Conservation (phyloP, 2,329 filamentous ascomycete genomes). For the Lithohypha guttulata region DNA sequence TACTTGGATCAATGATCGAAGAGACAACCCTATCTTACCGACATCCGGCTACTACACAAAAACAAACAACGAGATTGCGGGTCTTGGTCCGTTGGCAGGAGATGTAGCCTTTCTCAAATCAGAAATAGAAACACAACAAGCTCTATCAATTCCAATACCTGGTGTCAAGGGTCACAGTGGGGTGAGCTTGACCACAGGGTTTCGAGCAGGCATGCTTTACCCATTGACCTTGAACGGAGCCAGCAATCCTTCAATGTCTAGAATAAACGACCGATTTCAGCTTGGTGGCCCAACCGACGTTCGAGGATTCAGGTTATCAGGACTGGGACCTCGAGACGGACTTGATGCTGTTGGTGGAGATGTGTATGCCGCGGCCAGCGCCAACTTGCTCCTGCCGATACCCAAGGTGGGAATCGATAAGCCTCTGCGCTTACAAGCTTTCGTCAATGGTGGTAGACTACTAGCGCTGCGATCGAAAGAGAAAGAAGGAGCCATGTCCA, state of each 20-base stretch:
- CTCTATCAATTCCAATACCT: conserved; percentile 61
- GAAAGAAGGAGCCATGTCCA: conserved; percentile 37
- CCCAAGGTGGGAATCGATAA: conserved; percentile 72
- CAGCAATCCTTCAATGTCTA: conserved; percentile 52
- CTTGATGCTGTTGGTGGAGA: conserved; percentile 82
- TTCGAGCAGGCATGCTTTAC: conserved; percentile 73
- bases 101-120: conserved; percentile 91
- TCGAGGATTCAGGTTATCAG: conserved; percentile 81
- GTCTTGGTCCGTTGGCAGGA: conserved; percentile 69
- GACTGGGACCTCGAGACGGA: conserved; percentile 80
- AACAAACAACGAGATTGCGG: conserved; percentile 71
- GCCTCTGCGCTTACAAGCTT: conserved; percentile 76
- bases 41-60: conserved; percentile 72
- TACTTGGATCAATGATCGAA: conserved; percentile 65
- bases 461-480: conserved; percentile 58
- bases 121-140: conserved; percentile 72
- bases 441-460: conserved; percentile 79
- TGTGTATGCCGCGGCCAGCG: conserved; percentile 77
- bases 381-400: conserved; percentile 74
- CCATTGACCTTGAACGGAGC: conserved; percentile 57
- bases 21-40: conserved; percentile 78
- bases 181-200: conserved; percentile 68
- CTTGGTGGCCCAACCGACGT: conserved; percentile 92
- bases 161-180: conserved; percentile 60
- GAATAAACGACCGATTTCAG: conserved; percentile 88